phyloP scores from a whole-genome alignment of 1,284 basidiomycete genomes.

The Trametes pubescens region DNA sequence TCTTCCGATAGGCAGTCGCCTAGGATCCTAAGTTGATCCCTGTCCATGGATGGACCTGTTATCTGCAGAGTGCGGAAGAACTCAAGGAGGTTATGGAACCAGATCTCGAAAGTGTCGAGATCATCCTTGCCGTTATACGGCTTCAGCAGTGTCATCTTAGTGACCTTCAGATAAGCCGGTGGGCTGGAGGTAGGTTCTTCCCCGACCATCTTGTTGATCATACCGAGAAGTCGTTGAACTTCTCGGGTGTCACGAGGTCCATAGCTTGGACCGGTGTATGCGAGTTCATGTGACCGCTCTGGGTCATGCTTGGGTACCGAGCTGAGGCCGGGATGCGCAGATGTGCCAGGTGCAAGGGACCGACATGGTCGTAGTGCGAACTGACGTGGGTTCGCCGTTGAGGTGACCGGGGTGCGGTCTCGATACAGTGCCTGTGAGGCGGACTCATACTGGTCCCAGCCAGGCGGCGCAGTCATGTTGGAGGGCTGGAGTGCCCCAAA shows the following conservation, averaged over 20 bases:
- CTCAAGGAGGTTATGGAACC: conserved; percentile 2
- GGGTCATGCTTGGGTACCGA: too few relatives aligned
- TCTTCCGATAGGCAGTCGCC: not conserved
- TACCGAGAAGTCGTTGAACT: not conserved
- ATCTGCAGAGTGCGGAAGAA: not conserved
- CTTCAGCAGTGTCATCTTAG: not conserved
- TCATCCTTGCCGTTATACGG: not conserved
- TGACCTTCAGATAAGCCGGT: not conserved
- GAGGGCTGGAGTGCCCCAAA: too few relatives aligned
- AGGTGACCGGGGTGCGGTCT: too few relatives aligned
- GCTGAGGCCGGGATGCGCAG: too few relatives aligned
- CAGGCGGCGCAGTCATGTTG: too few relatives aligned
- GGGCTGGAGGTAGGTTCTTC: not conserved
- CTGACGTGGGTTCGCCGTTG: too few relatives aligned
- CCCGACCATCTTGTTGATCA: conserved; percentile 4
- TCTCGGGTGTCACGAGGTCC: too few relatives aligned
- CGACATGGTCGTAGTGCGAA: too few relatives aligned
- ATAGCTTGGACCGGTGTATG: not conserved
- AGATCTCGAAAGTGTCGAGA: conserved; percentile 5
- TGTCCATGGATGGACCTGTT: not conserved
- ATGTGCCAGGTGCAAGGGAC: too few relatives aligned
- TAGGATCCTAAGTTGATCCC: not conserved
- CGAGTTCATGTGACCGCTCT: too few relatives aligned
- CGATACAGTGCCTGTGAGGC: too few relatives aligned
- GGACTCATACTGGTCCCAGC: too few relatives aligned